Conservation (phyloP, 495 filamentous ascomycete species). For the Sporormia fimetaria region DNA sequence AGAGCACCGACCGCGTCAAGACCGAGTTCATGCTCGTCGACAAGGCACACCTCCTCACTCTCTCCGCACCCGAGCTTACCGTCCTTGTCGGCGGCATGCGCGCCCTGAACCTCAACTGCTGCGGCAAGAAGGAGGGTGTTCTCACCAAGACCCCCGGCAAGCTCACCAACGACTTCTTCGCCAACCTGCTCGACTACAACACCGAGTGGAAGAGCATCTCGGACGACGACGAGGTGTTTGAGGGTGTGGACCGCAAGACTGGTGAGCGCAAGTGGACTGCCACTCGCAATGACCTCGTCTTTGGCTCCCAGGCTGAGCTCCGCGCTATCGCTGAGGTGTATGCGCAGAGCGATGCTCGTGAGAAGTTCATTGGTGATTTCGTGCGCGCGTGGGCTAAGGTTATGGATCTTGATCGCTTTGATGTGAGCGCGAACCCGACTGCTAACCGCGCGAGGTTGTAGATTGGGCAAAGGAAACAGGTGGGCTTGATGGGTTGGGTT, state of each 20-base stretch:
- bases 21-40: slow-evolving; percentile 58
- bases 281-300: slow-evolving; percentile 56
- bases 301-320: slow-evolving; percentile 60
- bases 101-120: slow-evolving; percentile 52
- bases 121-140: slow-evolving; percentile 50
- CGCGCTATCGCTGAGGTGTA: slow-evolving; percentile 59
- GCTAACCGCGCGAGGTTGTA: slow-evolving; percentile 1
- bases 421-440: slow-evolving; percentile 29
- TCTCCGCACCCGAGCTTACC: slow-evolving; percentile 55
- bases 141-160: slow-evolving; percentile 51
- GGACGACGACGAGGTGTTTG: slow-evolving; percentile 42
- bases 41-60: slow-evolving; percentile 53
- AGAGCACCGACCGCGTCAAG: slow-evolving; percentile 43
- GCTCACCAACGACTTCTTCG: slow-evolving; percentile 66
- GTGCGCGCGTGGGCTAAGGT: slow-evolving; percentile 61
- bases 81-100: slow-evolving; percentile 58
- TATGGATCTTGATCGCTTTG: slow-evolving; percentile 58
- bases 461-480: no score
- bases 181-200: slow-evolving; percentile 56
- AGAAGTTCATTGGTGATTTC: slow-evolving; percentile 59
- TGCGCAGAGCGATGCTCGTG: slow-evolving; percentile 40
- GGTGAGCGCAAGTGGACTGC: slow-evolving; percentile 56
- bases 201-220: slow-evolving; percentile 49
- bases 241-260: slow-evolving; percentile 55
- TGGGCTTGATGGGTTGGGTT: no score